phyloP scores from a whole-genome alignment of 2,329 filamentous ascomycete species.

The Gyromitra esculenta region DNA sequence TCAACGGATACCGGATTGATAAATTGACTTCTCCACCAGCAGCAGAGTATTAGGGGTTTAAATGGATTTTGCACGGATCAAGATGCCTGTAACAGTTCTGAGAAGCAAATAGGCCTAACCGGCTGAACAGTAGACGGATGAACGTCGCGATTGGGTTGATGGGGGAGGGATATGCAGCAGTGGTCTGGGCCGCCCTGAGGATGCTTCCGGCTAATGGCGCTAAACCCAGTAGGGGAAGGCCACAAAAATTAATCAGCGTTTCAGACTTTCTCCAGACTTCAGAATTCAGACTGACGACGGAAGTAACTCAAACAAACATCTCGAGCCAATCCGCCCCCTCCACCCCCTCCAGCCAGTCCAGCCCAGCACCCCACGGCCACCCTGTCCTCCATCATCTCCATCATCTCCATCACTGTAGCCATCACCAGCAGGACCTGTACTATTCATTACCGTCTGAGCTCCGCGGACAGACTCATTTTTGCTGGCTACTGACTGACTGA shows the following conservation, averaged over 20 bases:
- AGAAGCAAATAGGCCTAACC: not conserved
- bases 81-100: not conserved
- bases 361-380: not conserved
- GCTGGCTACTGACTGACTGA: not conserved
- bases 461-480: slow-evolving; percentile 9
- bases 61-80: not conserved
- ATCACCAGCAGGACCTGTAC: not conserved
- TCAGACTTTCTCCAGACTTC: slow-evolving; percentile 23
- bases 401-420: slow-evolving; percentile 2
- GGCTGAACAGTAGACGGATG: not conserved
- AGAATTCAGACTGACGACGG: slow-evolving; percentile 18
- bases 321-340: slow-evolving; percentile 26
- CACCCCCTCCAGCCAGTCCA: not conserved
- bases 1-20: not conserved
- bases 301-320: slow-evolving; percentile 31
- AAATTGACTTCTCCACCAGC: not conserved
- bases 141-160: slow-evolving; percentile 31
- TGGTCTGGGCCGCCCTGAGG: slow-evolving; percentile 15
- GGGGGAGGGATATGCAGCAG: slow-evolving; percentile 14
- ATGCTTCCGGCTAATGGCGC: slow-evolving; percentile 11
- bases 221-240: slow-evolving; percentile 32
- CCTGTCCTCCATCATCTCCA: not conserved
- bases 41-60: not conserved
- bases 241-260: slow-evolving; percentile 51
- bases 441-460: not conserved